A percentile compares a stretch with the other conserved stretches of the same genome.
phyloP scores from a whole-genome alignment of 2,329 filamentous ascomycete genomes.

The Fusarium sp. region DNA sequence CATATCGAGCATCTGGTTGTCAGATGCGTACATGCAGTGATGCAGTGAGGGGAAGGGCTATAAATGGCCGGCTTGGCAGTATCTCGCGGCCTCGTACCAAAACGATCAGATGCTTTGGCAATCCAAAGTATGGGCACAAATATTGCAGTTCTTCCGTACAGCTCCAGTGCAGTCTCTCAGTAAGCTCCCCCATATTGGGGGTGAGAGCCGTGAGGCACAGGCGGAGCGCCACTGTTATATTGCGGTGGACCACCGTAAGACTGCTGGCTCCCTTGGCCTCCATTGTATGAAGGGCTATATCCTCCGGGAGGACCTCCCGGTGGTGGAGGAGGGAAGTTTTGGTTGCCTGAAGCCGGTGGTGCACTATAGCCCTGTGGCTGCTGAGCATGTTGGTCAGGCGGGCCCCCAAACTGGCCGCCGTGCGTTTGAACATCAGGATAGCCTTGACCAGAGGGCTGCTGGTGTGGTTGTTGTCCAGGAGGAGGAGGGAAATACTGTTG shows the following conservation, averaged over 20 bases:
- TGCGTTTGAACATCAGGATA: constrained; percentile 37
- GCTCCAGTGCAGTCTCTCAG: constrained; percentile 20
- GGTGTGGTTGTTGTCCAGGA: constrained; percentile 36
- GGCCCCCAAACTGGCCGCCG: constrained; percentile 34
- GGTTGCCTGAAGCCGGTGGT: constrained; percentile 31
- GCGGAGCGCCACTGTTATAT: constrained; percentile 43
- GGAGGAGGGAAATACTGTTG: constrained; percentile 39
- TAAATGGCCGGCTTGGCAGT: constrained; percentile 14
- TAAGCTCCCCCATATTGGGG: constrained; percentile 43
- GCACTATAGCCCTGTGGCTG: constrained; percentile 38
- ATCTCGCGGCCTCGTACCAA: constrained; percentile 28
- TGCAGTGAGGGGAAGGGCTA: constrained; percentile 22
- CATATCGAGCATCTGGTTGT: constrained; percentile 20
- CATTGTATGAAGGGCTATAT: constrained; percentile 47
- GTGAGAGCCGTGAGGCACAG: constrained; percentile 49
- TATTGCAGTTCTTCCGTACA: constrained; percentile 3
- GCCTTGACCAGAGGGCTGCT: constrained; percentile 36
- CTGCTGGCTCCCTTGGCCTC: constrained; percentile 44
- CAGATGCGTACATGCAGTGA: constrained; percentile 11
- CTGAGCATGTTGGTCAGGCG: constrained; percentile 40
- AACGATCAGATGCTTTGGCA: constrained; percentile 1
- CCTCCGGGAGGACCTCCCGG: constrained; percentile 34
- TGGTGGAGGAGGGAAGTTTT: constrained; percentile 43
- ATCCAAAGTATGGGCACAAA: constrained; percentile 3
- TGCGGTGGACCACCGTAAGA: constrained; percentile 46